Evolutionary conservation across 352 stramenopile species (phyloP).

Genomic region (Pythium periplocum): DNA sequence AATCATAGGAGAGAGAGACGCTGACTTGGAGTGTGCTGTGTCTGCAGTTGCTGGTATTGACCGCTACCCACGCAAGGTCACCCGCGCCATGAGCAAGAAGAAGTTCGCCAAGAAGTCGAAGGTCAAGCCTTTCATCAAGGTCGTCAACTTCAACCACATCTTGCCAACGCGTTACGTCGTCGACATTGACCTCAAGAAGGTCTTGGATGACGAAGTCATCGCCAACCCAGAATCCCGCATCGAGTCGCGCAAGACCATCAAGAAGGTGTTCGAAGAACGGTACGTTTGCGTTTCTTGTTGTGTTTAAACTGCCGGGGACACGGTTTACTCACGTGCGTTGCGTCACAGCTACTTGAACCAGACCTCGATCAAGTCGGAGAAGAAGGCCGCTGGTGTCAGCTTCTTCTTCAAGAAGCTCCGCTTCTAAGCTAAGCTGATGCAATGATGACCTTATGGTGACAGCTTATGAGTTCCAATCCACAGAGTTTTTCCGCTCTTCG

Average conservation of each 20-base stretch:
- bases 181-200: slow-evolving; percentile 99
- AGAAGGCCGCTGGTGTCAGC: slow-evolving; percentile 96
- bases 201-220: slow-evolving; percentile 89
- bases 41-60: slow-evolving; percentile 91
- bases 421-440: slow-evolving; percentile 87
- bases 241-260: slow-evolving; percentile 97
- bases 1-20: too few relatives aligned
- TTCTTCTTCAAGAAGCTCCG: slow-evolving; percentile 99
- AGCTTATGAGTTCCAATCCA: too few relatives aligned
- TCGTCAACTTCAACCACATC: slow-evolving; percentile 99
- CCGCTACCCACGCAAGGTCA: slow-evolving; percentile 96
- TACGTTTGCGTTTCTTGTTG: slow-evolving; percentile 45
- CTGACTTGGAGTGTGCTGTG: too few relatives aligned
- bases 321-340: too few relatives aligned
- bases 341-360: slow-evolving; percentile 86
- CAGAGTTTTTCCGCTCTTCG: too few relatives aligned
- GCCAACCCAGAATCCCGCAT: slow-evolving; percentile 77
- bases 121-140: slow-evolving; percentile 99
- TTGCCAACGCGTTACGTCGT: slow-evolving; percentile 99
- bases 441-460: too few relatives aligned
- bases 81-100: slow-evolving; percentile 94
- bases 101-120: slow-evolving; percentile 98
- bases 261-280: slow-evolving; percentile 99
- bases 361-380: slow-evolving; percentile 94
- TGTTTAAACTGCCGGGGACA: too few relatives aligned